These are phyloP conservation scores for Podila horticola DNA, from an alignment of 192 early-diverging fungal species.

Conservation along the genomic window DNA sequence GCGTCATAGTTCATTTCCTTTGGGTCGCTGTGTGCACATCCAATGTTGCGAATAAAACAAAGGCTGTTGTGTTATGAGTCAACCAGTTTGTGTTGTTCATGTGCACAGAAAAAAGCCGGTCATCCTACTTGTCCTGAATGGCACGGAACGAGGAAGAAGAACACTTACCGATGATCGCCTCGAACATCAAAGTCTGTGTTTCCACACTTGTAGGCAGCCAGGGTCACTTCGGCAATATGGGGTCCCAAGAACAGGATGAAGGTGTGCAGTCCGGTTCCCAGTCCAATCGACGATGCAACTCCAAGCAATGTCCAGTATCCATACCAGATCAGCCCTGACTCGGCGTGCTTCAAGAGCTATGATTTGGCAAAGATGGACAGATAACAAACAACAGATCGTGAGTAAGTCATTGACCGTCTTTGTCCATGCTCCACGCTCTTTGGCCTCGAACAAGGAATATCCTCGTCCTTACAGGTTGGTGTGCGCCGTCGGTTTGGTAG, in stretches of 20 bases:
- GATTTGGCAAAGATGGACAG: neutral
- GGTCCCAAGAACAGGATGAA: slow-evolving; percentile 96
- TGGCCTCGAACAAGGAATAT: too few species aligned
- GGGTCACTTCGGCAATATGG: slow-evolving; percentile 90
- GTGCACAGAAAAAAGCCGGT: too few species aligned
- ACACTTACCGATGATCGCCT: slow-evolving; percentile 68
- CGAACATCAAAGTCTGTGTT: slow-evolving; percentile 76
- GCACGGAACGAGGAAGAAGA: neutral
- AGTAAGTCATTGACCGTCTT: too few species aligned
- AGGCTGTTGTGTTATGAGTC: neutral
- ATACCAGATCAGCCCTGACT: slow-evolving; percentile 81
- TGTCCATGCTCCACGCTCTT: too few species aligned
- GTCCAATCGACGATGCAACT: slow-evolving; percentile 89
- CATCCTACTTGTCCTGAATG: too few species aligned
- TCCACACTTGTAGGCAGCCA: slow-evolving; percentile 86
- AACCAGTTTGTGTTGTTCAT: too few species aligned
- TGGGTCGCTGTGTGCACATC: neutral
- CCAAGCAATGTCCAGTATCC: slow-evolving; percentile 91
- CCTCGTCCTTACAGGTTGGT: slow-evolving; percentile 60
- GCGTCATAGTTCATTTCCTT: neutral
- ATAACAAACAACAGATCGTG: neutral
- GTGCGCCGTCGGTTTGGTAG: slow-evolving; percentile 67
- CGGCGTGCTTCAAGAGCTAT: slow-evolving; percentile 56
- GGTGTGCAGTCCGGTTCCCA: slow-evolving; percentile 95
- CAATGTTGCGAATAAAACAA: neutral